phyloP scores from a whole-genome alignment of 371 early-diverging fungal species.

The Mortierella sp. region DNA sequence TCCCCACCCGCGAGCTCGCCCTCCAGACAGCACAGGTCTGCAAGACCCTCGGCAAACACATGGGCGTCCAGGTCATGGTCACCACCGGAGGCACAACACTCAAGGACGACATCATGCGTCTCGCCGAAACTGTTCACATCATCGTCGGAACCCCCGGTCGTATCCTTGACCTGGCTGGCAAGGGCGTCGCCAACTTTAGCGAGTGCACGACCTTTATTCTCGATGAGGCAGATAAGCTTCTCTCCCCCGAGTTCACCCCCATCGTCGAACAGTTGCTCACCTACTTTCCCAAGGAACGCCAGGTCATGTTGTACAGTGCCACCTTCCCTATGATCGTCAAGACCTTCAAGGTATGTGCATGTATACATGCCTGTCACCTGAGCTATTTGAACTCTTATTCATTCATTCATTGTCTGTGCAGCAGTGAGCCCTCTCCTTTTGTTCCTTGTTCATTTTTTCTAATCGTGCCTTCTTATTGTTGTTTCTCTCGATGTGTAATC shows the following conservation, averaged over 20 bases:
- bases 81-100: conserved; percentile 98
- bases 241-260: conserved; percentile 98
- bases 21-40: conserved; percentile 97
- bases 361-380: too few species aligned
- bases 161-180: conserved; percentile 99
- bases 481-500: too few species aligned
- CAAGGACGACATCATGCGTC: conserved; percentile 91
- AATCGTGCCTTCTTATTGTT: too few species aligned
- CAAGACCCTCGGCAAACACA: conserved; percentile 92
- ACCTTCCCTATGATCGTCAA: too few species aligned
- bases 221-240: conserved; percentile 99
- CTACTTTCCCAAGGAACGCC: conserved; percentile 93
- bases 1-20: conserved; percentile 99
- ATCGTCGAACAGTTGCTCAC: too few species aligned
- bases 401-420: too few species aligned
- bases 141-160: conserved; percentile 99
- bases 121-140: conserved; percentile 93
- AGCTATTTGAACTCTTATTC: too few species aligned
- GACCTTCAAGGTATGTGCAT: too few species aligned
- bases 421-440: too few species aligned
- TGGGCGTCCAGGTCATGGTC: conserved; percentile 94
- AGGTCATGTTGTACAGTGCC: conserved; percentile 99
- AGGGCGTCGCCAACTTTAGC: conserved; percentile 88
- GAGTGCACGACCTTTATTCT: conserved; percentile 97
- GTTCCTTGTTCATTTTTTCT: too few species aligned